Conservation (phyloP, 345 rosid genomes). For the Ceriops tagal region DNA sequence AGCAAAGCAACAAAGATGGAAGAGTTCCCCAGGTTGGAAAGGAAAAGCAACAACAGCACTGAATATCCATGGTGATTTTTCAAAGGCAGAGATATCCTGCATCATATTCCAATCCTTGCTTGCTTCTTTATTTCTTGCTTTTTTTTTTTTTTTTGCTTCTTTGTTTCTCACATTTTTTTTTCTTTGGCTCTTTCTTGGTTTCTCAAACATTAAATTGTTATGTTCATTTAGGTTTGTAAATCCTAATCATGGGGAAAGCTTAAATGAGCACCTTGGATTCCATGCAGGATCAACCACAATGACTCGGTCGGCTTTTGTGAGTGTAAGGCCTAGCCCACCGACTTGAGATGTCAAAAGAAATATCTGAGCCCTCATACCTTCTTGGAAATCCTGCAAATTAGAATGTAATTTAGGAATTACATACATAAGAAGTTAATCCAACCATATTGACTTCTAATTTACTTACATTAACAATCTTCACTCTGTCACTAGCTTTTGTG, state of each 20-base stretch:
- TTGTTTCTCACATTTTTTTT: no score
- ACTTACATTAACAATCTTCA: slow-evolving; percentile 76
- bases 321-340: slow-evolving; percentile 98
- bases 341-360: slow-evolving; percentile 96
- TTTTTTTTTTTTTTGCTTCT: no score
- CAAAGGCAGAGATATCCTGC: no score
- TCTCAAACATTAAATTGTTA: neutral
- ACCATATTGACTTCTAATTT: neutral
- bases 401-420: neutral
- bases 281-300: slow-evolving; percentile 98
- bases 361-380: slow-evolving; percentile 70
- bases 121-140: no score
- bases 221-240: slow-evolving; percentile 1
- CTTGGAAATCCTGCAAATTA: slow-evolving; percentile 76
- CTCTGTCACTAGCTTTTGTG: slow-evolving; percentile 79
- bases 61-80: no score
- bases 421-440: neutral
- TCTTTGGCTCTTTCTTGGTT: no score
- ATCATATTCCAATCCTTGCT: no score
- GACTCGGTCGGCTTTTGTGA: slow-evolving; percentile 95
- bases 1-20: no score
- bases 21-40: no score
- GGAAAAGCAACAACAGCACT: no score
- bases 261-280: slow-evolving; percentile 73
- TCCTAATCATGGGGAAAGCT: slow-evolving; percentile 6